Base-by-base conservation (phyloP, 2,329 filamentous ascomycete genomes). In the Dactylonectria estremocensis region DNA sequence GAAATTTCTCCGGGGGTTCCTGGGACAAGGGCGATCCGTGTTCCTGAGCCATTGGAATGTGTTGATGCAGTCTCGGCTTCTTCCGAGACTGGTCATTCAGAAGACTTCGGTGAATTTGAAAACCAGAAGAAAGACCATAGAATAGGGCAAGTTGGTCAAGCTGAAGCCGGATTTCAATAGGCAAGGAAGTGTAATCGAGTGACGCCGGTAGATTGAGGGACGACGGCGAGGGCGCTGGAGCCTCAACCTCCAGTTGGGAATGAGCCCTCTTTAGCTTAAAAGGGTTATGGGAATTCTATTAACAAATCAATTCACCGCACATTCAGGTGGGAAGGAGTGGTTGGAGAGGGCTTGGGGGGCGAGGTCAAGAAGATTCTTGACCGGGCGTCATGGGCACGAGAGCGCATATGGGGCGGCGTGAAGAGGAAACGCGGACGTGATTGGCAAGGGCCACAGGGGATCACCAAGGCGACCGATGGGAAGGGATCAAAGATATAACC, bases 401-500 rank as follows among this genome's bases (percentile, higher is more conserved):
- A 73, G 70, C 67, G 68, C 68, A 64, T 64, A 74, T 71, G 69
- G 71, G 72, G 65, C 68, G 60, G 71, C 64, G 69, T 69, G 61
- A 75, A 70, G 69, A 73, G 68, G 60, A 63, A 69, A 70, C 59
- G 69, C 49, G 66, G 61, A 67, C 67, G 62, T 76, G 72, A 74
- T 74, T 73, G 76, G 71, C 67, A 74, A 73, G 65, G 64, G 69
- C 58, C 64, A 67, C 67, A 73, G 70, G 71, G 69, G 71, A 67
- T 72, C 73, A 71, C 65, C 72, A 72, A 75, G 72, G 67, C 68
- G 67, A 74, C 64, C 71, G 73, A 77, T 69, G 74, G 74, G 76
- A 72, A 78, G 73, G 72, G 73, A 77, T 77, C 76, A 76, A 78
- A 82, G 79, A 83, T 82, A 83, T 82, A 83, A 79, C 76, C 77